Conservation (phyloP, 106 monocot genomes). For the Dendrobium huoshanense region DNA sequence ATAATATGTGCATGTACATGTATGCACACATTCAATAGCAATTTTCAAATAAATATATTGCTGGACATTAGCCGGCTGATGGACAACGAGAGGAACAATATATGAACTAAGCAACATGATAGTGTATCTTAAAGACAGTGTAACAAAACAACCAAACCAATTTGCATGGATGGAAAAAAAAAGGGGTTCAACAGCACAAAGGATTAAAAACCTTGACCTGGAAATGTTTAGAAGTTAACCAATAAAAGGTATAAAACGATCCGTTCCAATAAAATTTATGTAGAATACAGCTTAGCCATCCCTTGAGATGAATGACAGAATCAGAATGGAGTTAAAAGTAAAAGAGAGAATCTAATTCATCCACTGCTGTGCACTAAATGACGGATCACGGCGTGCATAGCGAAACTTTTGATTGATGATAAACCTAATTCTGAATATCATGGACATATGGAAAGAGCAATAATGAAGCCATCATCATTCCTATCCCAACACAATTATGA, state of each 20-base stretch:
- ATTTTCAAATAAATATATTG: not conserved
- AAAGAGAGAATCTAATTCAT: not conserved
- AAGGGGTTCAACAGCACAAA: not conserved
- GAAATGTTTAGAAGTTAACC: too few relatives aligned
- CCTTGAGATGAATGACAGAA: not conserved
- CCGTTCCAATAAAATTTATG: not conserved
- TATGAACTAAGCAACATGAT: not conserved
- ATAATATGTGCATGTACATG: not conserved
- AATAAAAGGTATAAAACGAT: too few relatives aligned
- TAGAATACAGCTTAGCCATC: not conserved
- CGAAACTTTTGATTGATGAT: not conserved
- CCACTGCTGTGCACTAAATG: not conserved
- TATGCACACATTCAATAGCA: not conserved
- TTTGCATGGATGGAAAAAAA: not conserved
- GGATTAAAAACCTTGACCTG: too few relatives aligned
- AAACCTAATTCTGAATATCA: not conserved
- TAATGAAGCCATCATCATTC: not conserved
- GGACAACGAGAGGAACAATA: not conserved
- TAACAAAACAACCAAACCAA: not conserved
- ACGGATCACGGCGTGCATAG: not conserved
- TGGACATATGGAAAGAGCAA: not conserved
- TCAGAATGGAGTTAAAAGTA: not conserved
- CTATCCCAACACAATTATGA: not conserved
- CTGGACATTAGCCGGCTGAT: not conserved
- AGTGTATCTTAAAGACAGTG: not conserved